These are phyloP conservation scores for Vitis hybrid DNA, from an alignment of 177 flowering plant genomes.

Conservation along the genomic window DNA sequence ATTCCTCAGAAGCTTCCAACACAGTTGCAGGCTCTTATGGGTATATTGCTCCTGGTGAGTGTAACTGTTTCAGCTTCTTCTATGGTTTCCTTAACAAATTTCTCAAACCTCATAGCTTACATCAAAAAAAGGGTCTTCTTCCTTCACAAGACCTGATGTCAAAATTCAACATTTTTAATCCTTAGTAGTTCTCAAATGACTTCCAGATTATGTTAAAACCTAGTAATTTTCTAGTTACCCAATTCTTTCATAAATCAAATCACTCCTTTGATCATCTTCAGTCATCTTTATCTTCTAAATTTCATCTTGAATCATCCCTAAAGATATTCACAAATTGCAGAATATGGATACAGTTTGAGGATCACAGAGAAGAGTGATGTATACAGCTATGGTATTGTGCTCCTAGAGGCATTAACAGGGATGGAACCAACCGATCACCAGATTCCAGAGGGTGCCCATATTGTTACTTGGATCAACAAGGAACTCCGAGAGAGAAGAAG, in stretches of 20 bases:
- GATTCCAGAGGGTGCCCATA: slow-evolving; percentile 54
- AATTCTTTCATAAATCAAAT: too few relatives aligned
- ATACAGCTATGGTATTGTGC: slow-evolving; percentile 72
- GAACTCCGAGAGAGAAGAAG: slow-evolving; percentile 28
- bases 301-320: too few relatives aligned
- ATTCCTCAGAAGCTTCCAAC: slow-evolving; percentile 29
- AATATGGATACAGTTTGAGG: slow-evolving; percentile 60
- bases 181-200: too few relatives aligned
- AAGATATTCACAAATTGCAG: slow-evolving; percentile 34
- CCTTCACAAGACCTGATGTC: too few relatives aligned
- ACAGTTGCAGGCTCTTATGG: slow-evolving; percentile 71
- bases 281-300: too few relatives aligned
- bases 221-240: too few relatives aligned
- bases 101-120: background rate
- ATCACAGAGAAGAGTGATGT: slow-evolving; percentile 78
- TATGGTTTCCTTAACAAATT: background rate
- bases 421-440: slow-evolving; percentile 46
- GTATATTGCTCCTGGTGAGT: slow-evolving; percentile 79
- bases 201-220: too few relatives aligned
- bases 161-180: too few relatives aligned
- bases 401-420: slow-evolving; percentile 66
- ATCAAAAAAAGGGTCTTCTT: background rate
- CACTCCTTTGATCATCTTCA: too few relatives aligned
- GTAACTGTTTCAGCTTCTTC: background rate
- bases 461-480: slow-evolving; percentile 47